Evolutionary conservation across 805 yeast genomes (phyloP).

Genomic region (Maudiozyma barnettii): DNA sequence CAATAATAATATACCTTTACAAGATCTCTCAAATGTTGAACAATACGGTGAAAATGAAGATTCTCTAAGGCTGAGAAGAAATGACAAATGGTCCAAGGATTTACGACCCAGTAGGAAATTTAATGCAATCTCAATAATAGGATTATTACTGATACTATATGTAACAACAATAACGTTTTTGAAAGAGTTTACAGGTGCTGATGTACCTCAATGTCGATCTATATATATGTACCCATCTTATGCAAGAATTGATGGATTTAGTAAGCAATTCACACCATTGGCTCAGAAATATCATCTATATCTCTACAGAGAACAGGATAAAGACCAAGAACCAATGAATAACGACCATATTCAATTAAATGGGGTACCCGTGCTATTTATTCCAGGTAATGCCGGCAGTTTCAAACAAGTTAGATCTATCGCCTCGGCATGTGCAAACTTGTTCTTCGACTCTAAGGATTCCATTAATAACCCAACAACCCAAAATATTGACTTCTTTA

Average conservation of each 20-base stretch:
- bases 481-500: constrained; percentile 66
- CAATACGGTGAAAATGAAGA: not conserved
- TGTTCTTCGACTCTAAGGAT: constrained; percentile 34
- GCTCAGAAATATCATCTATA: constrained; percentile 66
- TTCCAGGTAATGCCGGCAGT: constrained; percentile 97
- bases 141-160: constrained; percentile 12
- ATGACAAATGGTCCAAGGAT: not conserved
- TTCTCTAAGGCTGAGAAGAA: not conserved
- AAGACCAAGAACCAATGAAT: constrained; percentile 45
- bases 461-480: constrained; percentile 19
- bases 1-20: not conserved
- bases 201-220: constrained; percentile 47
- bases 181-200: constrained; percentile 34
- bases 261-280: constrained; percentile 56
- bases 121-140: constrained; percentile 8
- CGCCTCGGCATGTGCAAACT: constrained; percentile 69
- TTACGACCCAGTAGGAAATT: not conserved
- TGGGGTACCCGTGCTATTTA: constrained; percentile 85
- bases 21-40: not conserved
- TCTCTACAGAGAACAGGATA: constrained; percentile 75
- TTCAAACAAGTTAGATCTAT: constrained; percentile 81
- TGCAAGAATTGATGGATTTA: constrained; percentile 65
- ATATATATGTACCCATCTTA: constrained; percentile 81
- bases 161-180: constrained; percentile 6
- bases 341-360: constrained; percentile 32